phyloP scores from a whole-genome alignment of 805 yeast genomes.

The Isabelozyma gotoi region DNA sequence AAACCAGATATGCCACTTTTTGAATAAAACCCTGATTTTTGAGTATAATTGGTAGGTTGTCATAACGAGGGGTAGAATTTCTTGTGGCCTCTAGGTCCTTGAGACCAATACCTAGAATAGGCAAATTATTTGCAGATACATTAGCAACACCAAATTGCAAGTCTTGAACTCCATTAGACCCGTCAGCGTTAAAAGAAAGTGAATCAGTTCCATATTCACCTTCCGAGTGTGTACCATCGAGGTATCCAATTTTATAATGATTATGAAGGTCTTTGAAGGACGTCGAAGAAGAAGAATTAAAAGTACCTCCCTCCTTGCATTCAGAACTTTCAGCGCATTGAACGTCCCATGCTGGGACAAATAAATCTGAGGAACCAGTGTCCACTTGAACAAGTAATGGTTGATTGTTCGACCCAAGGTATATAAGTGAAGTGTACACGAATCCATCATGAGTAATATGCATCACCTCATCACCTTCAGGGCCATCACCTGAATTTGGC shows the following conservation, averaged over 20 bases:
- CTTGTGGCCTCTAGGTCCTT: background rate
- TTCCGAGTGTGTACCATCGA: constrained; percentile 37
- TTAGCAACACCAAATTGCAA: constrained; percentile 3
- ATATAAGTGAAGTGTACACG: background rate
- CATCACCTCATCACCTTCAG: background rate
- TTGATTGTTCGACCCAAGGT: constrained; percentile 23
- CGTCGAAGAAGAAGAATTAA: constrained; percentile 29
- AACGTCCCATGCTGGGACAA: constrained; percentile 14
- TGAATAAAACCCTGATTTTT: constrained; percentile 32
- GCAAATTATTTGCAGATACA: background rate
- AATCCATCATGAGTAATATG: background rate
- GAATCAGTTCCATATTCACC: constrained; percentile 47
- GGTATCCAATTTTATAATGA: constrained; percentile 30
- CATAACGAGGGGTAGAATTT: constrained; percentile 13
- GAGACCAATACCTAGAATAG: constrained; percentile 9
- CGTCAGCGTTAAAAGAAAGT: constrained; percentile 1
- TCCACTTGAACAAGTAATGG: constrained; percentile 18
- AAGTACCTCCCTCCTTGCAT: constrained; percentile 32
- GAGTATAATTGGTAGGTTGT: constrained; percentile 34
- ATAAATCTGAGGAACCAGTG: constrained; percentile 29
- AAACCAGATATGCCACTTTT: constrained; percentile 36
- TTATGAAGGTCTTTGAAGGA: constrained; percentile 16
- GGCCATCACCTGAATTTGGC: no score
- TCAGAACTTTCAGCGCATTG: background rate
- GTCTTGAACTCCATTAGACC: background rate